Evolutionary conservation across 129 eudicot genomes (phyloP).

Genomic region (Pseudognaphalium luteoalbum): DNA sequence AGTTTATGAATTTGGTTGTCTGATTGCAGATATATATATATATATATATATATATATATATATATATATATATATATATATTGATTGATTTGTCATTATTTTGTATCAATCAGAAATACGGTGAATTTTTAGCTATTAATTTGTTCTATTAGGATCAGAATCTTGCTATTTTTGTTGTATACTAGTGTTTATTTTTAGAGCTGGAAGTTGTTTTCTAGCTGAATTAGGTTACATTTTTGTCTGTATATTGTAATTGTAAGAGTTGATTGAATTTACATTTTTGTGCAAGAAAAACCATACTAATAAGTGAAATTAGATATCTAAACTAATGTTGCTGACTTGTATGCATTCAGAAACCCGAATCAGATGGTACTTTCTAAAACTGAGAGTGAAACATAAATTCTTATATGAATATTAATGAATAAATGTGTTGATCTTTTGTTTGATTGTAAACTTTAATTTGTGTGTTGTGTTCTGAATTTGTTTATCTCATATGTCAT

Average conservation of each 20-base stretch:
- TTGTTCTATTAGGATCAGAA: not conserved
- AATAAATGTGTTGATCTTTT: not conserved
- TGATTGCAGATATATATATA: not conserved
- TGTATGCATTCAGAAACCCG: not conserved
- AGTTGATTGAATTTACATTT: not conserved
- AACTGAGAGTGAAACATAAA: not conserved
- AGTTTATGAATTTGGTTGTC: not conserved
- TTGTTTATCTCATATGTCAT: not conserved
- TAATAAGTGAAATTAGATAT: not conserved
- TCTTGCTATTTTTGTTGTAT: not conserved
- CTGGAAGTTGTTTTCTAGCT: not conserved
- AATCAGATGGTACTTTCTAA: not conserved
- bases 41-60: no score
- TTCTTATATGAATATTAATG: no score
- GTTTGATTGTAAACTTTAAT: not conserved
- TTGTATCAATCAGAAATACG: not conserved
- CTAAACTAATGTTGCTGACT: not conserved
- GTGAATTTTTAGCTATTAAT: not conserved
- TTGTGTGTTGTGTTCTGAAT: not conserved
- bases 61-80: no score
- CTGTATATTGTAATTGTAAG: not conserved
- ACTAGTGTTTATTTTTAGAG: not conserved
- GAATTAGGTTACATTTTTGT: not conserved
- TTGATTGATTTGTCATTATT: constrained; percentile 11
- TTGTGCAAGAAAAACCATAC: not conserved